Conservation (phyloP, 2,329 filamentous ascomycete genomes). For the Alternaria incomplexa region DNA sequence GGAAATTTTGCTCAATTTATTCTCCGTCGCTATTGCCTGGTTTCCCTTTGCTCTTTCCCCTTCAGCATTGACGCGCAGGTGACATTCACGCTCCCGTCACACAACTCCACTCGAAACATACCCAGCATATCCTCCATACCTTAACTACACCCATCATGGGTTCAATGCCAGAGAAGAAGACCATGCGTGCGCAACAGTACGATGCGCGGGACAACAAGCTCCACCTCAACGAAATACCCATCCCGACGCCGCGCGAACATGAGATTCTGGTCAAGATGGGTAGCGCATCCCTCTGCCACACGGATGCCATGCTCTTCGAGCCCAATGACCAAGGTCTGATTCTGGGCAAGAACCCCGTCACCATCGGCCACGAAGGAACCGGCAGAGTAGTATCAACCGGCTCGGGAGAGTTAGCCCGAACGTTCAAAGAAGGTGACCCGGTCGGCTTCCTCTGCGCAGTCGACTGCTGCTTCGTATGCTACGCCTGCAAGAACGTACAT, state of each 20-base stretch:
- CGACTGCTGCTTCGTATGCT: conserved; percentile 43
- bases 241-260: conserved; percentile 52
- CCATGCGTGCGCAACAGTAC: conserved; percentile 41
- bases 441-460: conserved; percentile 43
- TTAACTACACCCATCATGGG: conserved; percentile 12
- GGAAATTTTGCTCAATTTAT: background rate
- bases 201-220: conserved; percentile 45
- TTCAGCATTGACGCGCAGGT: background rate
- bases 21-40: background rate
- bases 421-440: conserved; percentile 40
- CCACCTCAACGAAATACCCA: conserved; percentile 53
- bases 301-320: conserved; percentile 48
- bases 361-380: conserved; percentile 43
- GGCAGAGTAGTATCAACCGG: conserved; percentile 36
- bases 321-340: conserved; percentile 43
- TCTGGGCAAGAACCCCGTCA: conserved; percentile 39
- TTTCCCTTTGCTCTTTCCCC: background rate
- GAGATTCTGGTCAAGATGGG: conserved; percentile 50
- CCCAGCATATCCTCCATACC: background rate
- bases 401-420: conserved; percentile 28
- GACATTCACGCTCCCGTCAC: background rate
- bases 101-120: background rate
- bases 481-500: conserved; percentile 36
- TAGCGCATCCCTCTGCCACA: conserved; percentile 51
- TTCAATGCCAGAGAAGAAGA: conserved; percentile 24